These are phyloP conservation scores for Aspergillus jensenii DNA, from an alignment of 2,329 filamentous ascomycete species.

Conservation along the genomic window DNA sequence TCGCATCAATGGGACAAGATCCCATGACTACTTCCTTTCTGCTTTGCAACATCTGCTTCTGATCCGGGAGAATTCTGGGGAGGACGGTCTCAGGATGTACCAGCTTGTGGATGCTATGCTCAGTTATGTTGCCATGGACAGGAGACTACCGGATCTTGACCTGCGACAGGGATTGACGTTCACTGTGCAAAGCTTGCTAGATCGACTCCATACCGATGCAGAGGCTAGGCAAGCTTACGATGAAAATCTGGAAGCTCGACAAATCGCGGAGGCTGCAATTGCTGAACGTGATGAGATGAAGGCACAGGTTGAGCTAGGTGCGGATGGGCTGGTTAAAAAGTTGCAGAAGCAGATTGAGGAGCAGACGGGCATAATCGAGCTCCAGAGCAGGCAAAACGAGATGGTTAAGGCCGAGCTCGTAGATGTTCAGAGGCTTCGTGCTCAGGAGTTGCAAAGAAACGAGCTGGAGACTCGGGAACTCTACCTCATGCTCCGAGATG, in stretches of 20 bases:
- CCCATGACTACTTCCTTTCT: slow-evolving; percentile 94
- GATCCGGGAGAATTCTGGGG: slow-evolving; percentile 85
- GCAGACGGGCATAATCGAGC: slow-evolving; percentile 84
- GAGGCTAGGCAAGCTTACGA: slow-evolving; percentile 90
- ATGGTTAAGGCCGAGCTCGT: slow-evolving; percentile 85
- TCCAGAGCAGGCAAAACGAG: slow-evolving; percentile 82
- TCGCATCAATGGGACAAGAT: slow-evolving; percentile 77
- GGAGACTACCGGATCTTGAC: slow-evolving; percentile 92
- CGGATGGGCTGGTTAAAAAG: slow-evolving; percentile 89
- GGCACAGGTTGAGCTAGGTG: slow-evolving; percentile 82
- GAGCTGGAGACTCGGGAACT: slow-evolving; percentile 94
- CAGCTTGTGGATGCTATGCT: slow-evolving; percentile 98
- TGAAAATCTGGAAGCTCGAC: slow-evolving; percentile 83
- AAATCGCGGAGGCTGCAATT: slow-evolving; percentile 93
- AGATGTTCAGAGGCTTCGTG: slow-evolving; percentile 78
- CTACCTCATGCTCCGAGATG: slow-evolving; percentile 97
- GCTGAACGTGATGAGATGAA: slow-evolving; percentile 95
- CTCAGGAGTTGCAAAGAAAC: slow-evolving; percentile 89
- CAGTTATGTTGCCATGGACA: slow-evolving; percentile 98
- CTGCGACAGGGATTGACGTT: slow-evolving; percentile 97
- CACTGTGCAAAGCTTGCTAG: slow-evolving; percentile 89
- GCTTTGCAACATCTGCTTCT: slow-evolving; percentile 92
- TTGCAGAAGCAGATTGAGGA: slow-evolving; percentile 93
- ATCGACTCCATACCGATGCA: slow-evolving; percentile 94
- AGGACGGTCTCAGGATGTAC: slow-evolving; percentile 92